Conservation (phyloP, 2,329 filamentous ascomycete genomes). For the Pestalotiopsis fici region DNA sequence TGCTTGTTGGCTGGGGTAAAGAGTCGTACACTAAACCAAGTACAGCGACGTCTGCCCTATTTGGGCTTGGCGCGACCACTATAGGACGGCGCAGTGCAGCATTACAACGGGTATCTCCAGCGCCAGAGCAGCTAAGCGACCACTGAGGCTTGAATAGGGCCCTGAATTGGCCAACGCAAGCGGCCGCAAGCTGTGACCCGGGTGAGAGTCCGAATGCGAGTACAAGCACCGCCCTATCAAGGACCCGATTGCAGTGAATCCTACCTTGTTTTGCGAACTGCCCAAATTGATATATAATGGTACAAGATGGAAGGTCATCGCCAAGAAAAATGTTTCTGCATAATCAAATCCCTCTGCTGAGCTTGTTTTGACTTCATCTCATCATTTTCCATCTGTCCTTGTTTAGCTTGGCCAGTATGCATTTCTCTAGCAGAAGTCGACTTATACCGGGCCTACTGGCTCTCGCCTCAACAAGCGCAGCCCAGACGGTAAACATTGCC, state of each 20-base stretch:
- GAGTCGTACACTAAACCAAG: neutral
- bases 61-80: neutral
- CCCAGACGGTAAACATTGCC: conserved; percentile 7
- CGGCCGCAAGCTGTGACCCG: neutral
- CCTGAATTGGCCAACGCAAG: neutral
- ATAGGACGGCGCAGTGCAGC: too few relatives aligned
- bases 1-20: neutral
- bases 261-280: neutral
- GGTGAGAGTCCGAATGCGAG: conserved; percentile 1
- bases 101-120: neutral
- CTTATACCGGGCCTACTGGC: neutral
- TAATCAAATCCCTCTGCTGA: neutral
- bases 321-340: neutral
- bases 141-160: neutral
- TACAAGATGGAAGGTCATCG: neutral
- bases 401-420: neutral
- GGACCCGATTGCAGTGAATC: neutral
- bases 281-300: neutral
- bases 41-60: neutral
- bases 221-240: neutral
- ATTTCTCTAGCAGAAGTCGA: neutral
- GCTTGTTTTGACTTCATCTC: neutral
- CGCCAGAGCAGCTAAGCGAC: neutral
- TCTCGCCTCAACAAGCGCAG: neutral
- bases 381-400: neutral